These are phyloP conservation scores for Zygnema circumcarinatum DNA, from an alignment of 139 green algal species.

Conservation along the genomic window DNA sequence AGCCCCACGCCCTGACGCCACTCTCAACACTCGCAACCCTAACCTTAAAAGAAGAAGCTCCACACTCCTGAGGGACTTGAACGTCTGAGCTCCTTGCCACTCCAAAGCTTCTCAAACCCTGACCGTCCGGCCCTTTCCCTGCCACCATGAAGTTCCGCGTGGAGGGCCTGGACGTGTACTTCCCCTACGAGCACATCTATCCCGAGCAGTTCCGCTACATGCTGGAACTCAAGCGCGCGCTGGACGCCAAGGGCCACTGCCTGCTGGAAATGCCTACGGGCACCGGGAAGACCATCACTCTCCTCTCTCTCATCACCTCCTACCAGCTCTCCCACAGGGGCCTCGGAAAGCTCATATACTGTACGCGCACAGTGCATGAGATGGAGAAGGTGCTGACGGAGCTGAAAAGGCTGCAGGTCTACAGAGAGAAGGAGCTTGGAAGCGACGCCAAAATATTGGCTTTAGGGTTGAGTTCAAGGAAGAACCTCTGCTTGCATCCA, in stretches of 20 bases:
- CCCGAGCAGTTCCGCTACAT: conserved; percentile 98
- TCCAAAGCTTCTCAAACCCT: too few relatives aligned
- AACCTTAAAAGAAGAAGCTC: too few relatives aligned
- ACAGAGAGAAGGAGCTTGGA: conserved; percentile 75
- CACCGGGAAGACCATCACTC: conserved; percentile 98
- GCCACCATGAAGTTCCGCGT: conserved; percentile 89
- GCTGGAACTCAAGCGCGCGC: conserved; percentile 93
- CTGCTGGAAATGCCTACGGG: conserved; percentile 99
- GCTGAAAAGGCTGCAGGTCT: conserved; percentile 81
- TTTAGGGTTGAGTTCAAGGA: conserved; percentile 88
- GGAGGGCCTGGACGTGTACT: conserved; percentile 94
- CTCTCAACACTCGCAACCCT: too few relatives aligned
- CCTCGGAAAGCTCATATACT: conserved; percentile 98
- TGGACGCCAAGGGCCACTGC: conserved; percentile 96
- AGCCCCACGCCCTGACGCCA: too few relatives aligned
- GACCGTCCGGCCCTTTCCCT: too few relatives aligned
- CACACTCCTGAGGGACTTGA: too few relatives aligned
- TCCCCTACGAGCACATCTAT: conserved; percentile 97
- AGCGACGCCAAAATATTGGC: conserved; percentile 83
- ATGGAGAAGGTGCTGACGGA: conserved; percentile 96
- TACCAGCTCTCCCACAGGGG: conserved; percentile 96
- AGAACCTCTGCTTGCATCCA: conserved; percentile 97
- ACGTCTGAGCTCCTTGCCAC: too few relatives aligned
- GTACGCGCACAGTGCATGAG: conserved; percentile 98
- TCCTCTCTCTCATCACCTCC: conserved; percentile 96